These are phyloP conservation scores for Neobulgaria alba DNA, from an alignment of 2,329 filamentous ascomycete species.

Conservation along the genomic window DNA sequence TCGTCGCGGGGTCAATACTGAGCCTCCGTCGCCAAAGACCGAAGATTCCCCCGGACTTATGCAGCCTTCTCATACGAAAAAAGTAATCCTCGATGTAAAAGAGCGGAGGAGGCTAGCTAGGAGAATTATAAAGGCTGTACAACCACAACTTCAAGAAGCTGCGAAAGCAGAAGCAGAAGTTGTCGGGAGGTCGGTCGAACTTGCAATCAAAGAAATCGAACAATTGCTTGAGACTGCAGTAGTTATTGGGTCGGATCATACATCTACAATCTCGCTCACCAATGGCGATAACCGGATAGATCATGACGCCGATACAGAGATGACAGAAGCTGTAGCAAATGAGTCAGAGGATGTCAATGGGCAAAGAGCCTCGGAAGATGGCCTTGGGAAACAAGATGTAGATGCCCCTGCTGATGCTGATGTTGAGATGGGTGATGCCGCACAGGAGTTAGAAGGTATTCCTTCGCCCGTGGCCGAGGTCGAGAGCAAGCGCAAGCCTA, in stretches of 20 bases:
- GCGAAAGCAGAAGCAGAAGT: conserved; percentile 76
- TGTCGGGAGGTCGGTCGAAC: conserved; percentile 59
- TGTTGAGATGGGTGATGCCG: conserved; percentile 4
- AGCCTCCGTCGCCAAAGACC: conserved; percentile 15
- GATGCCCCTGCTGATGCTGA: conserved; percentile 22
- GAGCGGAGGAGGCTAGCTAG: conserved; percentile 81
- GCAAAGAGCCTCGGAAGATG: conserved; percentile 6
- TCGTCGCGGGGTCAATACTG: conserved; percentile 36
- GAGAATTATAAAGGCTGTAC: conserved; percentile 75
- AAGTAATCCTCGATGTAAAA: conserved; percentile 55
- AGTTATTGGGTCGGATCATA: conserved; percentile 35
- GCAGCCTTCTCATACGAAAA: conserved; percentile 27
- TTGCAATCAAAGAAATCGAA: conserved; percentile 66
- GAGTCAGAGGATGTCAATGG: conserved; percentile 6
- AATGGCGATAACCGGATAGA: not conserved
- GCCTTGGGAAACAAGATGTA: conserved; percentile 27
- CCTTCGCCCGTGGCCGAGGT: conserved; percentile 14
- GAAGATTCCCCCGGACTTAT: conserved; percentile 27
- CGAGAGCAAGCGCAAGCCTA: conserved; percentile 10
- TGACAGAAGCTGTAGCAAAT: conserved; percentile 11
- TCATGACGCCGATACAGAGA: conserved; percentile 14
- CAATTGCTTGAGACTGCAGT: conserved; percentile 61
- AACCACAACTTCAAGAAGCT: conserved; percentile 68
- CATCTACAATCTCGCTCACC: conserved; percentile 24
- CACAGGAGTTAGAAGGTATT: conserved; percentile 15